Conservation (phyloP, 73 alveolate genomes). For the Effrenium voratum region DNA sequence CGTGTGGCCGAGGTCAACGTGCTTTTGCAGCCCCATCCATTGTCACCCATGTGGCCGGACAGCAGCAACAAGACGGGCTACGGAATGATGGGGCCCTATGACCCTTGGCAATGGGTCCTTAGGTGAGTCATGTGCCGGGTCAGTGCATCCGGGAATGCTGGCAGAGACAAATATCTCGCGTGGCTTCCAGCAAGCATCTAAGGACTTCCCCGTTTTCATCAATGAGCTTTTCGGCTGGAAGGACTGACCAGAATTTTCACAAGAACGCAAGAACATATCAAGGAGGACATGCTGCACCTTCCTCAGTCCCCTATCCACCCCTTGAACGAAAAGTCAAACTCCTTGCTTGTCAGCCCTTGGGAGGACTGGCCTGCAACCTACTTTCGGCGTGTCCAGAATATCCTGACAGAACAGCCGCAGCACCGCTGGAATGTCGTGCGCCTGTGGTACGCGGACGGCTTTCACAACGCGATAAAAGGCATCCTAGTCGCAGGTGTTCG, state of each 20-base stretch:
- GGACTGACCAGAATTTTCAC: background rate
- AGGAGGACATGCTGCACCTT: too few relatives aligned
- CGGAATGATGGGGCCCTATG: slow-evolving; percentile 82
- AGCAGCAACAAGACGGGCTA: slow-evolving; percentile 75
- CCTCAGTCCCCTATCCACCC: too few relatives aligned
- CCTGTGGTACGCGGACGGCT: slow-evolving; percentile 77
- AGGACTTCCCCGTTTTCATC: slow-evolving; percentile 16
- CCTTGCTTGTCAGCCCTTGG: too few relatives aligned
- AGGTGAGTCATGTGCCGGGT: background rate
- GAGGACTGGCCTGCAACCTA: slow-evolving; percentile 67
- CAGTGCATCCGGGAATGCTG: background rate
- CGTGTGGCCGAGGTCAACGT: slow-evolving; percentile 1
- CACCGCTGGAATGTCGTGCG: slow-evolving; percentile 14
- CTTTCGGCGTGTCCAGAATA: slow-evolving; percentile 63
- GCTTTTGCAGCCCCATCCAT: slow-evolving; percentile 43
- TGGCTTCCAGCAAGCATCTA: background rate
- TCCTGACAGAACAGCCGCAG: slow-evolving; percentile 16
- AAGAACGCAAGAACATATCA: background rate
- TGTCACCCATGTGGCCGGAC: slow-evolving; percentile 85
- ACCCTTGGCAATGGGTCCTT: slow-evolving; percentile 14
- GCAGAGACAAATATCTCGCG: background rate
- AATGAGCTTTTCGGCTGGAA: slow-evolving; percentile 12
- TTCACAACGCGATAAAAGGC: slow-evolving; percentile 17
- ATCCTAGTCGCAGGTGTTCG: too few relatives aligned
- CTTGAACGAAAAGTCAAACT: too few relatives aligned